Base-by-base conservation (phyloP, 2,329 filamentous ascomycete species). In the Claviceps arundinis region DNA sequence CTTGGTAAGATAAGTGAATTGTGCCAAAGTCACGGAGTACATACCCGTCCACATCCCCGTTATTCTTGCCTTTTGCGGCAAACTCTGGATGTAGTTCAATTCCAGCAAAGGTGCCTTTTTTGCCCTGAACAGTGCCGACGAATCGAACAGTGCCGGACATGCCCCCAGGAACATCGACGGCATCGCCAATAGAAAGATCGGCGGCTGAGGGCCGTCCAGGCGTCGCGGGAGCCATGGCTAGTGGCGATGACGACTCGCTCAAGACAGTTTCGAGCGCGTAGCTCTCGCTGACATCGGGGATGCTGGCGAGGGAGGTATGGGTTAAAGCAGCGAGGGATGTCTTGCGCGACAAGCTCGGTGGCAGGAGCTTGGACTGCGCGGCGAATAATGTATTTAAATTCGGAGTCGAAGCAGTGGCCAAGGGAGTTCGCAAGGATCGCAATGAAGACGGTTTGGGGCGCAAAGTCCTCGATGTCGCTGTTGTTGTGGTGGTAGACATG, bases 111-210 rank as follows among this genome's bases (percentile, higher is more conserved):
- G 80, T 79, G 49, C 93, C 93, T 59, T 86, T 89, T 73, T 95
- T 96, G 56, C 90, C 90, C 60, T 83, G 80, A 42, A 98, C 91
- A 41, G 75, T 74, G 45, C 93, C 93, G 56, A 97, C 74, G 64
- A 95, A 98, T 65, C 87, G 91, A 58, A 97, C 84, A 2, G 81
- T 85, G 48, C 93, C 93, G 58, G 85, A 75, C 89, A 98, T 95
- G 65, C 85, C 88, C 43, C 93, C 93, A 1, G 91, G 90, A 47
- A 96, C 91, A 59, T 96, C 90, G 56, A 96, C 91, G 37, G 75
- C 67, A 64, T 96, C 91, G 58, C 91, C 91, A 42, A 93, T 75
- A 57, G 82, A 77, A 55, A 95, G 68, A 55, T 73, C 64, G 50
- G 77, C 75, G 55, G 70, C 69, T 58, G 64, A 72, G 58, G 63